phyloP scores from a whole-genome alignment of 495 filamentous ascomycete genomes.

The Podospora didyma region DNA sequence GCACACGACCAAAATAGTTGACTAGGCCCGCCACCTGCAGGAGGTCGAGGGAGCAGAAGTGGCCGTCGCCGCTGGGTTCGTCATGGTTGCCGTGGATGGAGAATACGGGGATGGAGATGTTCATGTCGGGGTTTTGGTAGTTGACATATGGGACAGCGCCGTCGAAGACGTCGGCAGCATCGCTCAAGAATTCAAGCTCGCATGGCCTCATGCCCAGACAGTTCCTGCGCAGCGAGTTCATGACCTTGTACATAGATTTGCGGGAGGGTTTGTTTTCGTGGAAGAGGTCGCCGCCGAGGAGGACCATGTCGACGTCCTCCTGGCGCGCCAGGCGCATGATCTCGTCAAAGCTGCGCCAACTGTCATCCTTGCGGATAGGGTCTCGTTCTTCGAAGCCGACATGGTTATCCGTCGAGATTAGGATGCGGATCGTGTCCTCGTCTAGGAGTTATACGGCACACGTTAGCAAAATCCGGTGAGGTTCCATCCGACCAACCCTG shows the following conservation, averaged over 20 bases:
- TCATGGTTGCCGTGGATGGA: conserved; percentile 99
- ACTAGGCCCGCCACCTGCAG: conserved; percentile 86
- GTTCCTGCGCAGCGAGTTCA: conserved; percentile 87
- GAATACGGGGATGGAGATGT: conserved; percentile 95
- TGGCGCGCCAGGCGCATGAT: conserved; percentile 86
- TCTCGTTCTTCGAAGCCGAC: conserved; percentile 95
- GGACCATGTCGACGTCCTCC: conserved; percentile 92
- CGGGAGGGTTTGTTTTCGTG: conserved; percentile 98
- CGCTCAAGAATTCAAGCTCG: conserved; percentile 90
- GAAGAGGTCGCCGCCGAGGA: conserved; percentile 92
- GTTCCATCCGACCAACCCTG: no score
- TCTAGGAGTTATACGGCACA: conserved; percentile 36
- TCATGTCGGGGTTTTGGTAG: conserved; percentile 96
- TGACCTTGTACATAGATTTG: conserved; percentile 94
- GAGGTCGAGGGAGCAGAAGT: conserved; percentile 83
- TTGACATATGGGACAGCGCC: conserved; percentile 88
- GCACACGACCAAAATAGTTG: conserved; percentile 93
- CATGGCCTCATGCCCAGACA: conserved; percentile 94
- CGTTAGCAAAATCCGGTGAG: not conserved
- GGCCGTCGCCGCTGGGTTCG: conserved; percentile 90
- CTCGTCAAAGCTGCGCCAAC: conserved; percentile 95
- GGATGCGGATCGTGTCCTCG: conserved; percentile 89
- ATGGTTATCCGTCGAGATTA: conserved; percentile 94
- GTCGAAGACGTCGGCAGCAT: conserved; percentile 83
- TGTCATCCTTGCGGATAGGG: conserved; percentile 88